These are phyloP conservation scores for Cladophialophora immunda DNA, from an alignment of 2,329 filamentous ascomycete species.

Conservation along the genomic window DNA sequence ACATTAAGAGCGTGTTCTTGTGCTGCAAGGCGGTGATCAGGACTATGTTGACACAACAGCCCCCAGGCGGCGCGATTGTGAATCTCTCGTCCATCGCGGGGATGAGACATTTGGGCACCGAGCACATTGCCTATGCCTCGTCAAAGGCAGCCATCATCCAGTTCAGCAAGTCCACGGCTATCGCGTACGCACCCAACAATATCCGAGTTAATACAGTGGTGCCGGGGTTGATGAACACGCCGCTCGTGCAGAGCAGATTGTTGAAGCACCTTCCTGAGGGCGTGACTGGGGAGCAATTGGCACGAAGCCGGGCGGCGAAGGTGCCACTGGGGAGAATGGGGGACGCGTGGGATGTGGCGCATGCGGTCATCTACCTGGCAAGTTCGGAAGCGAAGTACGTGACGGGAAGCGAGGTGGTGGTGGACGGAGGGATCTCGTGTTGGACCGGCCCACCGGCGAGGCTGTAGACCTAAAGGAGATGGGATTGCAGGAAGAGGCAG, in stretches of 20 bases:
- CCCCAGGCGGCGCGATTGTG: slow-evolving; percentile 51
- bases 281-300: neutral
- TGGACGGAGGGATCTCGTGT: slow-evolving; percentile 47
- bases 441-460: neutral
- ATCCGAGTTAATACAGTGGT: slow-evolving; percentile 65
- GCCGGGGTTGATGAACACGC: slow-evolving; percentile 66
- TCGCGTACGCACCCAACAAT: slow-evolving; percentile 51
- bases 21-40: slow-evolving; percentile 62
- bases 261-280: neutral
- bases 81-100: slow-evolving; percentile 64
- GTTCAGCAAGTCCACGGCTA: slow-evolving; percentile 59
- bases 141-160: slow-evolving; percentile 62
- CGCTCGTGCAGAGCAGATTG: slow-evolving; percentile 52
- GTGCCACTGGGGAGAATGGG: slow-evolving; percentile 48
- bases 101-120: slow-evolving; percentile 60
- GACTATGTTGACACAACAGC: slow-evolving; percentile 60
- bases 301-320: slow-evolving; percentile 57
- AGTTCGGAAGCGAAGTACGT: slow-evolving; percentile 46
- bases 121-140: slow-evolving; percentile 64
- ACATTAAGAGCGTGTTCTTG: slow-evolving; percentile 65
- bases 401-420: slow-evolving; percentile 48
- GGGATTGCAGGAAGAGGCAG: neutral
- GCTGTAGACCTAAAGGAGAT: neutral
- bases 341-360: slow-evolving; percentile 47
- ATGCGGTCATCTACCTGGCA: slow-evolving; percentile 46